phyloP scores from a whole-genome alignment of 768 basidiomycete genomes.

The Suillus placidus region DNA sequence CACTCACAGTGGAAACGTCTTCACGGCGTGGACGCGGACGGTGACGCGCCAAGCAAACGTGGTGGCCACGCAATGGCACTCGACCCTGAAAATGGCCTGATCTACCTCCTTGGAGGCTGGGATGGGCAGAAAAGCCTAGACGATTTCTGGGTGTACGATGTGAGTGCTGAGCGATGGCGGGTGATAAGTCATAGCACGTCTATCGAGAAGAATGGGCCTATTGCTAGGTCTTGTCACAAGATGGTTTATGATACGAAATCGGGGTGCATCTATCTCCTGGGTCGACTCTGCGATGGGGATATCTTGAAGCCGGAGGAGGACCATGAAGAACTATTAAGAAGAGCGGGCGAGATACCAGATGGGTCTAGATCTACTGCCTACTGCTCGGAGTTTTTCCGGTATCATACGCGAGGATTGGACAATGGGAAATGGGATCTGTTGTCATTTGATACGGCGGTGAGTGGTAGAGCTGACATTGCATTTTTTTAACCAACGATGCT shows the following conservation, averaged over 20 bases:
- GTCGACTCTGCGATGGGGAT: conserved; percentile 64
- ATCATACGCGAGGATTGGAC: conserved; percentile 64
- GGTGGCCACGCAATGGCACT: conserved; percentile 86
- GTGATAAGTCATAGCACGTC: conserved; percentile 58
- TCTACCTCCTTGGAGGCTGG: conserved; percentile 84
- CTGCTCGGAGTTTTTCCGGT: conserved; percentile 76
- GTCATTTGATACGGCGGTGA: conserved; percentile 66
- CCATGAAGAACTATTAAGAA: conserved; percentile 38
- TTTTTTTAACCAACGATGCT: conserved; percentile 3
- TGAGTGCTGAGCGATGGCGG: conserved; percentile 62
- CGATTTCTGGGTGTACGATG: conserved; percentile 78
- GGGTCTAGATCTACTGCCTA: conserved; percentile 32
- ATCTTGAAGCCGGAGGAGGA: conserved; percentile 31
- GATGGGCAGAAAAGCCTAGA: conserved; percentile 71
- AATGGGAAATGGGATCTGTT: conserved; percentile 74
- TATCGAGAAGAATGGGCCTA: conserved; percentile 64
- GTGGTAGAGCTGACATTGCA: conserved; percentile 20
- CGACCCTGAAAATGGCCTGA: conserved; percentile 58
- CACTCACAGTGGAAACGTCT: conserved; percentile 64
- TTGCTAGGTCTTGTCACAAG: conserved; percentile 76
- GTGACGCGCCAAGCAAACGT: conserved; percentile 64
- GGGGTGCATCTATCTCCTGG: conserved; percentile 73
- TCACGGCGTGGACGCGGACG: conserved; percentile 59
- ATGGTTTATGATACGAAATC: conserved; percentile 78
- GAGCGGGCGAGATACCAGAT: conserved; percentile 24